These are phyloP conservation scores for Populus trichocarpa DNA, from an alignment of 441 rosid species.

Conservation along the genomic window DNA sequence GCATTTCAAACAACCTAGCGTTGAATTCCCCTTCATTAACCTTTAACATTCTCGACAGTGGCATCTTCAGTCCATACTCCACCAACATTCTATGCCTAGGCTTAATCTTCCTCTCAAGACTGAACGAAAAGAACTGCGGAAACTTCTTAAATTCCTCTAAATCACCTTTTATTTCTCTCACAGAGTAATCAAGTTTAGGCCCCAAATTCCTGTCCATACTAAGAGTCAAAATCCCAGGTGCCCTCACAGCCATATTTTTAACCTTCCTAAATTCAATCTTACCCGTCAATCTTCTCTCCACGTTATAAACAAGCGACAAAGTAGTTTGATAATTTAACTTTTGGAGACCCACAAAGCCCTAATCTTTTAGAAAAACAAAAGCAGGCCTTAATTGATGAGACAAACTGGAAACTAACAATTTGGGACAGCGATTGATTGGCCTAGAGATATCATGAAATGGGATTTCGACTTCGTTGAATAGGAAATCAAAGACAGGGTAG, in stretches of 20 bases:
- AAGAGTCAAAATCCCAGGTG: constrained; percentile 63
- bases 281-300: constrained; percentile 52
- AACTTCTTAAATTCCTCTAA: constrained; percentile 62
- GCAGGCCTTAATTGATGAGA: constrained; percentile 52
- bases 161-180: constrained; percentile 59
- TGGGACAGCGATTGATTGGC: constrained; percentile 65
- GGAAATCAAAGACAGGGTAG: constrained; percentile 57
- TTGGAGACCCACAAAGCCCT: constrained; percentile 54
- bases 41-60: constrained; percentile 68
- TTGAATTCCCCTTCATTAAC: constrained; percentile 76
- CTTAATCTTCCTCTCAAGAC: constrained; percentile 81
- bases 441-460: constrained; percentile 42
- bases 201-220: constrained; percentile 64
- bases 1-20: constrained; percentile 50
- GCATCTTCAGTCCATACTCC: constrained; percentile 51
- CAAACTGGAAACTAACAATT: constrained; percentile 49
- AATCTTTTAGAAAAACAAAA: constrained; percentile 39
- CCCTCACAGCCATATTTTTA: constrained; percentile 59
- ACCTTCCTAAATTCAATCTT: constrained; percentile 54
- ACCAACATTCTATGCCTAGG: constrained; percentile 67
- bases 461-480: constrained; percentile 52
- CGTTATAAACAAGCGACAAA: constrained; percentile 57
- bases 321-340: constrained; percentile 46
- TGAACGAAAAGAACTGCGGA: constrained; percentile 86
- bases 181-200: constrained; percentile 60